Conservation (phyloP, 441 rosid genomes). For the Croton laevigatus region DNA sequence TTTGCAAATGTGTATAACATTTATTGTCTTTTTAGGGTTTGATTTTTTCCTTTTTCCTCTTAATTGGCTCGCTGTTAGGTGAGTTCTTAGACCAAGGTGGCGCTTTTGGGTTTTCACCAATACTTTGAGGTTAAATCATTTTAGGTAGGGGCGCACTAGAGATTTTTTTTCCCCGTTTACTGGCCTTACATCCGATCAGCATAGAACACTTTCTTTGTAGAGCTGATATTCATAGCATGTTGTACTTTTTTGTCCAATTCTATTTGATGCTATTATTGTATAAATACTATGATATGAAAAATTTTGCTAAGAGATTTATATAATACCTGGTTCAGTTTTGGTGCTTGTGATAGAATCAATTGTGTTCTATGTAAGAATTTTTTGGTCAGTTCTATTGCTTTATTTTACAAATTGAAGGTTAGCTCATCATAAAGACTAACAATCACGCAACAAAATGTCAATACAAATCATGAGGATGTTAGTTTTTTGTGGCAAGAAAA, state of each 20-base stretch:
- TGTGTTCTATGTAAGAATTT: too few relatives aligned
- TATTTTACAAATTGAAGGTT: too few relatives aligned
- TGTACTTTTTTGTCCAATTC: constrained; percentile 38
- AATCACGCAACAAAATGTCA: too few relatives aligned
- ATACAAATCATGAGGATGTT: too few relatives aligned
- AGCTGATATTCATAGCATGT: constrained; percentile 33
- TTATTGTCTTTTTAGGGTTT: constrained; percentile 25
- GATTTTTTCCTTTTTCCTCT: constrained; percentile 3
- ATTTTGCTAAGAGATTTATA: constrained; percentile 42
- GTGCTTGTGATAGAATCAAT: not conserved
- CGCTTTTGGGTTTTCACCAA: constrained; percentile 26
- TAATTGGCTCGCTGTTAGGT: constrained; percentile 23
- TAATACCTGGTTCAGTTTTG: constrained; percentile 16
- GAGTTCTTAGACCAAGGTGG: constrained; percentile 33
- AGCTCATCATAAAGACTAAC: too few relatives aligned
- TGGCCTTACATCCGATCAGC: constrained; percentile 25
- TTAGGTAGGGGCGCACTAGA: constrained; percentile 22
- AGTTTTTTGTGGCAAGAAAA: too few relatives aligned
- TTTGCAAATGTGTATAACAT: constrained; percentile 61
- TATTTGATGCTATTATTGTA: constrained; percentile 36
- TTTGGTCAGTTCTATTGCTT: too few relatives aligned
- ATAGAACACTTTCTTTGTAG: constrained; percentile 26
- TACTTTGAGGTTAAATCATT: constrained; percentile 13
- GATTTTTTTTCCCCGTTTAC: constrained; percentile 26
- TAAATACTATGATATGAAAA: constrained; percentile 45